These are phyloP conservation scores for Metschnikowia gruessii DNA, from an alignment of 805 yeast genomes.

Conservation along the genomic window DNA sequence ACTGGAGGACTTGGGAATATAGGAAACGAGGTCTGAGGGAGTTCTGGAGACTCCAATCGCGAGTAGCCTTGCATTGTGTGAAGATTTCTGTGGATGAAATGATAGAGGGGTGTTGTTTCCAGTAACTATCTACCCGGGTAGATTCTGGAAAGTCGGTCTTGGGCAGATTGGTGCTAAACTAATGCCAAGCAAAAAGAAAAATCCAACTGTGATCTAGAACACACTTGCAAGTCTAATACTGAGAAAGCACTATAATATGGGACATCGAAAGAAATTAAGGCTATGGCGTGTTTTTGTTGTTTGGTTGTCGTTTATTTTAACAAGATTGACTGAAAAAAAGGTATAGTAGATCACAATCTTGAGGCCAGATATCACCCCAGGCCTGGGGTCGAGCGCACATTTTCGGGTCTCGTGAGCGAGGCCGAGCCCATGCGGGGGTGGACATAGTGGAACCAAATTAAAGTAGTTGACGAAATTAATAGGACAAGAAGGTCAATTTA, in stretches of 20 bases:
- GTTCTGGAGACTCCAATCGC: conserved; percentile 5
- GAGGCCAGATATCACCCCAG: not conserved
- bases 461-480: too few species aligned
- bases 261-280: too few species aligned
- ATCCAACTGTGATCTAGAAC: not conserved
- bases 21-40: conserved; percentile 9
- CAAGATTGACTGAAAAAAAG: not conserved
- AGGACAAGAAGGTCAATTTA: too few species aligned
- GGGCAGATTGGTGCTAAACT: not conserved
- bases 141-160: too few species aligned
- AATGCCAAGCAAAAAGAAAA: not conserved
- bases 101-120: not conserved
- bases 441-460: too few species aligned
- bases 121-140: not conserved
- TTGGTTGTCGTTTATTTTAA: not conserved
- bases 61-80: not conserved
- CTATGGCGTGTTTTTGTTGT: not conserved
- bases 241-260: not conserved
- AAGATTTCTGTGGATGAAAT: not conserved
- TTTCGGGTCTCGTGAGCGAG: not conserved
- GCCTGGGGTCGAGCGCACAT: not conserved
- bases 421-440: too few species aligned
- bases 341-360: not conserved
- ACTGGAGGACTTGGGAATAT: not conserved
- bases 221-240: not conserved